Evolutionary conservation across 2,329 filamentous ascomycete genomes (phyloP).

Genomic region (Colletotrichum liriopes): DNA sequence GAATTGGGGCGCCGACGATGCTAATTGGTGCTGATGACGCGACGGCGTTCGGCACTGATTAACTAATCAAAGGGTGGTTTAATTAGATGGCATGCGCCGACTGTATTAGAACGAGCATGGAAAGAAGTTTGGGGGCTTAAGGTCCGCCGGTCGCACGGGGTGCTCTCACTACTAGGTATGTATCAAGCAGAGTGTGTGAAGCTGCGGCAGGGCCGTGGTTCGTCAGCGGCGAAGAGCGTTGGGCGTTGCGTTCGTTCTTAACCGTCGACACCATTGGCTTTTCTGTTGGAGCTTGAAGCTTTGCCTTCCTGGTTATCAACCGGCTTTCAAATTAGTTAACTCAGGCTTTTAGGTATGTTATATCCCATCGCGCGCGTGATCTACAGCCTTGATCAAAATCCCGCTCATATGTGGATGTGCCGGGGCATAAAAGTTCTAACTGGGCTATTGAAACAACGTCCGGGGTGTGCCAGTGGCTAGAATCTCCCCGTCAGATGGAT

Average conservation of each 20-base stretch:
- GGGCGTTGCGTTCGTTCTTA: background rate
- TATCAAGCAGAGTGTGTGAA: background rate
- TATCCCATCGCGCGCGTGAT: background rate
- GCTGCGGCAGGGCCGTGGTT: background rate
- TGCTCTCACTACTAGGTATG: background rate
- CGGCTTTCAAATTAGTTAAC: background rate
- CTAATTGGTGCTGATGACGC: too few relatives aligned
- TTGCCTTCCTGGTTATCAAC: background rate
- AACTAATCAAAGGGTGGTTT: too few relatives aligned
- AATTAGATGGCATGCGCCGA: background rate
- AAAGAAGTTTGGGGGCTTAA: background rate
- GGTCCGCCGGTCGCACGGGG: background rate
- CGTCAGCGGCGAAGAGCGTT: background rate
- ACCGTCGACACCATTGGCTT: background rate
- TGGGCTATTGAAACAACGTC: background rate
- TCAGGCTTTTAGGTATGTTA: background rate
- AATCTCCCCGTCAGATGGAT: too few relatives aligned
- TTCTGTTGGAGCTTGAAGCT: background rate
- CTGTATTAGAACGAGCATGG: background rate
- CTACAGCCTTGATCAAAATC: background rate
- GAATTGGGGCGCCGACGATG: too few relatives aligned
- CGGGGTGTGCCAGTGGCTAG: too few relatives aligned
- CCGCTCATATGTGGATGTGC: background rate
- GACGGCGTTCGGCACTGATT: too few relatives aligned
- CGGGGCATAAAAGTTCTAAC: background rate